A percentile compares a stretch with the other conserved stretches of the same genome.
phyloP scores from a whole-genome alignment of 176 grass and related monocot genomes.

The Thinopyrum elongatum region DNA sequence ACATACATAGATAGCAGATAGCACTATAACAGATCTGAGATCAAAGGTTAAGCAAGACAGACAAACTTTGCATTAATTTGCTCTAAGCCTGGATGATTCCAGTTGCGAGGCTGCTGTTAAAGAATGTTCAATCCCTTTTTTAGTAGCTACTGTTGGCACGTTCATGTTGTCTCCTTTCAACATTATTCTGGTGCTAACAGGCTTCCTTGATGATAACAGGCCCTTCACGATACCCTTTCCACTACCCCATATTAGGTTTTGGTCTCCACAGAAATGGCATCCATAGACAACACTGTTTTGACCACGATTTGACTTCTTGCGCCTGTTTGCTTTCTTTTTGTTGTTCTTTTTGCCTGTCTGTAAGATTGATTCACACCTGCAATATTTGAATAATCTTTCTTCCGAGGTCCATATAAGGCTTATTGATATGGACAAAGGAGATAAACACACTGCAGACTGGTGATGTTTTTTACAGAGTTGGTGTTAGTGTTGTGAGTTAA shows the following conservation, averaged over 20 bases:
- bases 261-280: slow-evolving; percentile 68
- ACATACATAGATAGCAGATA: too few relatives aligned
- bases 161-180: too few relatives aligned
- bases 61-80: too few relatives aligned
- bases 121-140: slow-evolving; percentile 8
- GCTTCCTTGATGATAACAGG: slow-evolving; percentile 47
- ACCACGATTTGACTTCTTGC: slow-evolving; percentile 32
- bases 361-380: slow-evolving; percentile 81
- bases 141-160: not conserved
- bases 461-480: not conserved
- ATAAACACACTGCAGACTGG: not conserved
- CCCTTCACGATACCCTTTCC: slow-evolving; percentile 51
- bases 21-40: too few relatives aligned
- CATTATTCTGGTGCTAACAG: too few relatives aligned
- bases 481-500: not conserved
- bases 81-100: not conserved
- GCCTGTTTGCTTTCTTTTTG: slow-evolving; percentile 37
- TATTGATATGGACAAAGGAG: not conserved
- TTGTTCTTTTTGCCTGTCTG: slow-evolving; percentile 75
- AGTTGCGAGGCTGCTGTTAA: not conserved
- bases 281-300: slow-evolving; percentile 60
- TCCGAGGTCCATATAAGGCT: not conserved
- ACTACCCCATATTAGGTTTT: slow-evolving; percentile 64
- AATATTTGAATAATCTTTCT: slow-evolving; percentile 24
- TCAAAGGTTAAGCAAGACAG: too few relatives aligned